Conservation (phyloP, 2,329 filamentous ascomycete genomes). For the Cercospora canescens region DNA sequence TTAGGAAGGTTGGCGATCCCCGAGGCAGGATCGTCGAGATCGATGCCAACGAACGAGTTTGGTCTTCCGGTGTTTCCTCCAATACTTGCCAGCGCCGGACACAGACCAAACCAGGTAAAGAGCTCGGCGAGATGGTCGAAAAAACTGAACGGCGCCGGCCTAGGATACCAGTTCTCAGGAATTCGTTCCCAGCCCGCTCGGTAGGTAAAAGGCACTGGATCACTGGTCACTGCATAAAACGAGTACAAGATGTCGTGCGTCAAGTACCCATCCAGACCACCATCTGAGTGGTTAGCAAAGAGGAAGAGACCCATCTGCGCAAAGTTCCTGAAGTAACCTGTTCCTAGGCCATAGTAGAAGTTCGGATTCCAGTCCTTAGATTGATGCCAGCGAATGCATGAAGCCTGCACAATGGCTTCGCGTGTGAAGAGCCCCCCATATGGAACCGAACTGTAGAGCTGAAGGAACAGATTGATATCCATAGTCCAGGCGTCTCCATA, state of each 20-base stretch:
- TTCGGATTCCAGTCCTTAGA: neutral
- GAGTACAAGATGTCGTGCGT: constrained; percentile 5
- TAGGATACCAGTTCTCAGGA: constrained; percentile 10
- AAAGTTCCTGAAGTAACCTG: too few relatives aligned
- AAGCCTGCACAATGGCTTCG: neutral
- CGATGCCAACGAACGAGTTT: constrained; percentile 5
- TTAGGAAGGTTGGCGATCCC: neutral
- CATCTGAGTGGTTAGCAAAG: neutral
- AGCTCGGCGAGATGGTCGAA: neutral
- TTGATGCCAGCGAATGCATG: neutral
- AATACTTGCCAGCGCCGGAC: constrained; percentile 3
- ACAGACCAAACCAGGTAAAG: neutral
- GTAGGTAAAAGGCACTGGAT: constrained; percentile 12
- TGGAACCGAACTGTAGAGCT: constrained; percentile 1
- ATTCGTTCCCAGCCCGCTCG: constrained; percentile 6
- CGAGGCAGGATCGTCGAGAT: constrained; percentile 5
- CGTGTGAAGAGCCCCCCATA: neutral
- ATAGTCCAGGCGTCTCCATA: neutral
- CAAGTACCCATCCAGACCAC: neutral
- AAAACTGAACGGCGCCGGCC: neutral
- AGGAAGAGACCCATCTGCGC: too few relatives aligned
- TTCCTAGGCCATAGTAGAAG: constrained; percentile 1
- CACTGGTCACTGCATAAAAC: constrained; percentile 1
- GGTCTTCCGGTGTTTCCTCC: constrained; percentile 2
- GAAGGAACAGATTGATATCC: neutral